Conservation (phyloP, 2,329 filamentous ascomycete species). For the Colletotrichum lindemuthianum region DNA sequence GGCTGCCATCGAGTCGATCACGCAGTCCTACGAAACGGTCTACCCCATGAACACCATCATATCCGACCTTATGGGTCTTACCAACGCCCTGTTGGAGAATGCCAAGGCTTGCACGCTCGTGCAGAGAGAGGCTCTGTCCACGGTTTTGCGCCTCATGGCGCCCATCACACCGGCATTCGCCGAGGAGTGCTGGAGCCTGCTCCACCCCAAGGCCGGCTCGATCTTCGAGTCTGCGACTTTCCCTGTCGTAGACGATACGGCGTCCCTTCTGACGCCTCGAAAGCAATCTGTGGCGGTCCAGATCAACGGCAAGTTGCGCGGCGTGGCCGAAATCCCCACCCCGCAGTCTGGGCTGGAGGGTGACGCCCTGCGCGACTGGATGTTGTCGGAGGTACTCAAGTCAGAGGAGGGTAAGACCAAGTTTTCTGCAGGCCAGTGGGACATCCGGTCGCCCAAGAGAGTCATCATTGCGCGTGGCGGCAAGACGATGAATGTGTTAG, state of each 20-base stretch:
- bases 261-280: conserved; percentile 60
- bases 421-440: conserved; percentile 57
- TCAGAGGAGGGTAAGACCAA: conserved; percentile 69
- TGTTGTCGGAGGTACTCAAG: conserved; percentile 68
- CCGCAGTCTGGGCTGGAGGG: conserved; percentile 53
- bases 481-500: conserved; percentile 79
- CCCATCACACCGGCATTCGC: conserved; percentile 84
- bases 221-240: conserved; percentile 63
- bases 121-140: conserved; percentile 59
- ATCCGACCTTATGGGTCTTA: conserved; percentile 84
- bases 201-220: conserved; percentile 54
- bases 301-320: conserved; percentile 81
- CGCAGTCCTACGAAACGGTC: conserved; percentile 73
- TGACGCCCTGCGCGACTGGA: conserved; percentile 65
- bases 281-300: conserved; percentile 73
- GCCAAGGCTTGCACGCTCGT: conserved; percentile 54
- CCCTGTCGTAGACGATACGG: conserved; percentile 64
- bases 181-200: conserved; percentile 80
- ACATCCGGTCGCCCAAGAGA: conserved; percentile 66
- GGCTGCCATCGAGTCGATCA: conserved; percentile 73
- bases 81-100: conserved; percentile 71
- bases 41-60: conserved; percentile 85
- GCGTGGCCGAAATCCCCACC: conserved; percentile 71
- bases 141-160: conserved; percentile 77
- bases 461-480: conserved; percentile 74